These are phyloP conservation scores for Saksenaea vasiformis DNA, from an alignment of 371 early-diverging fungal species.

Conservation along the genomic window DNA sequence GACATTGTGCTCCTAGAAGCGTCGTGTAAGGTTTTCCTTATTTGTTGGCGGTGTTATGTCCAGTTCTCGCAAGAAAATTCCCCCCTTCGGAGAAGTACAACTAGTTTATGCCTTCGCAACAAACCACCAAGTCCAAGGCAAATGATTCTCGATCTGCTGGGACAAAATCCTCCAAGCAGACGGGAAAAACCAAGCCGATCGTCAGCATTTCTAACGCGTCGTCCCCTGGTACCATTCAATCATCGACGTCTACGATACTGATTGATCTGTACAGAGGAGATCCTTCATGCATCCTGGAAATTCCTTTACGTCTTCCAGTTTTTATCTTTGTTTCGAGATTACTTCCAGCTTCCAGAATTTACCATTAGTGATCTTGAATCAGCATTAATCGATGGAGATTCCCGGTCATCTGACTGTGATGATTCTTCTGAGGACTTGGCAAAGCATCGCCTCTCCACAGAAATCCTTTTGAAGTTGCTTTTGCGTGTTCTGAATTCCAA, in stretches of 20 bases:
- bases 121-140: background rate
- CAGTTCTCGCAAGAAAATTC: too few species aligned
- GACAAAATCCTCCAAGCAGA: background rate
- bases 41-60: too few species aligned
- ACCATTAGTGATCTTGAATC: background rate
- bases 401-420: background rate
- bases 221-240: background rate
- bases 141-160: background rate
- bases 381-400: background rate
- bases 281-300: conserved; percentile 10
- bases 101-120: background rate
- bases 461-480: background rate
- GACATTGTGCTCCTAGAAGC: too few species aligned
- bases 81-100: too few species aligned
- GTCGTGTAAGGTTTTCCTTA: too few species aligned
- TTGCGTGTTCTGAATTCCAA: background rate
- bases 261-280: background rate
- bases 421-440: background rate
- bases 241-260: background rate
- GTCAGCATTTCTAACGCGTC: background rate
- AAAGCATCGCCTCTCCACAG: background rate
- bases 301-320: conserved; percentile 10
- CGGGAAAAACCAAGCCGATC: background rate
- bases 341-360: conserved; percentile 3
- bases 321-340: background rate